Base-by-base conservation (phyloP, 257 asterid species). In the Verbena officinalis region DNA sequence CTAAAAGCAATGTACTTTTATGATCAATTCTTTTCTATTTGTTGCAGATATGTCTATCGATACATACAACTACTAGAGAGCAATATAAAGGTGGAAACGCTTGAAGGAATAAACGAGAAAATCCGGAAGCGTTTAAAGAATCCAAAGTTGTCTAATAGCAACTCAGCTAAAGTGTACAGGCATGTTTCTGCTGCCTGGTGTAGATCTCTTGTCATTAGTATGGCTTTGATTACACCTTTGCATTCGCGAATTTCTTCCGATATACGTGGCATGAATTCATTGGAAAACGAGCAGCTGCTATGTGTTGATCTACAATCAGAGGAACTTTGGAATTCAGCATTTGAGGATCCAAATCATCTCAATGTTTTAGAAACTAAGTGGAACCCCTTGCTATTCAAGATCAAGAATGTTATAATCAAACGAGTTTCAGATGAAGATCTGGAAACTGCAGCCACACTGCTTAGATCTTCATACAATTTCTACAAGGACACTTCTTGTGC, bases 101-200 rank as follows among this genome's bases (percentile, higher is more conserved):
- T 93, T 22, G 99, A 93, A 78, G 95, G 80, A 76, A 90, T 90
- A 77, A 88, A 86, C 55, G 97, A 93, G 84, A 93, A 93, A 82
- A 85, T 93, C 74, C 75, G 99, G 62, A 93, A 86, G 86, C 95
- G 99, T 31, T 59, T 93, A 76, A 93, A 93, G 95, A 93, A 93
- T 82, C 97, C 97, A 39, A 90, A 93, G 79, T 70, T 90, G 81
- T 86, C 99, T 3, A 90, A 82, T 64, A 83, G 95, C 68, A 78
- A 77, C 80, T 78, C 75, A 16, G 86, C 95, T 31, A 87, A 80
- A 83, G 86, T 90, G 60, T 88, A 87, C 61, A 88, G 86, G 74
- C 94, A 80, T 53, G 95, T 93, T 54, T 93, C 95, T 42, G 84
- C 92, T 68, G 96, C 99, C 77, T 93, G 99, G 99, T 93, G 99